Base-by-base conservation (phyloP, 1,284 basidiomycete species). In the Anthracocystis walkeri region DNA sequence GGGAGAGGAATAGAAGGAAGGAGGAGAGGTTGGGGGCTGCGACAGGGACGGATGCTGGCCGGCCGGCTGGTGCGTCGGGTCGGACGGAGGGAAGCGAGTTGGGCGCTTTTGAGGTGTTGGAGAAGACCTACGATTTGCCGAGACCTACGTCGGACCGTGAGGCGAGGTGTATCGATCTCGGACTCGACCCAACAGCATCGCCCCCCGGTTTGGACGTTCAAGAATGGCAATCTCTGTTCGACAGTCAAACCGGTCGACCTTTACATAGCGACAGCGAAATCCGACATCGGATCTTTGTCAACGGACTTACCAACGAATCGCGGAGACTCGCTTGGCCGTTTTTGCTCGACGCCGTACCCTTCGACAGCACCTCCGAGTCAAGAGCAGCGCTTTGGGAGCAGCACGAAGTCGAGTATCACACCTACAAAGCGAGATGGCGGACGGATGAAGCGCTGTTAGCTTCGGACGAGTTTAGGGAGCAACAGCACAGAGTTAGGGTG, bases 401-500 rank as follows among this genome's bases (percentile, higher is more conserved):
- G 29, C 29, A 63, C 4, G 59, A 64, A 41, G 51, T 64, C 12
- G 60, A 74, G 41, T 81, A 81, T 61, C 53, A 73, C 23, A 53
- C 58, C 3, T 63, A 69, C 42, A 78, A 75, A 21, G 57, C 65
- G 4, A 44, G 56, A 3, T 84, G 81, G 79, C 65, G 65, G 58
- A 65, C 63, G 14, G 58, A 76, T 45, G 63, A 66, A 5, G 51
- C 55, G 29, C 57, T 72, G 21, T 27, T 71, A 0, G 48, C 61
- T 3, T 58, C 53, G 7, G 55, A 75, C 12, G 66, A 51, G 46
- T 64, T 77, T 33, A 60, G 63, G 25, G 79, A 81, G 89, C 92
- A 95, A 85, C 90, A 92, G 40, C 93, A 94, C 86, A 90, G 93
- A 20, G 93, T 94, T 74, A 92, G 97, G 82, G 95, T 99, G 55